Evolutionary conservation across 2,329 filamentous ascomycete genomes (phyloP).

Genomic region (Claviceps humidiphila): DNA sequence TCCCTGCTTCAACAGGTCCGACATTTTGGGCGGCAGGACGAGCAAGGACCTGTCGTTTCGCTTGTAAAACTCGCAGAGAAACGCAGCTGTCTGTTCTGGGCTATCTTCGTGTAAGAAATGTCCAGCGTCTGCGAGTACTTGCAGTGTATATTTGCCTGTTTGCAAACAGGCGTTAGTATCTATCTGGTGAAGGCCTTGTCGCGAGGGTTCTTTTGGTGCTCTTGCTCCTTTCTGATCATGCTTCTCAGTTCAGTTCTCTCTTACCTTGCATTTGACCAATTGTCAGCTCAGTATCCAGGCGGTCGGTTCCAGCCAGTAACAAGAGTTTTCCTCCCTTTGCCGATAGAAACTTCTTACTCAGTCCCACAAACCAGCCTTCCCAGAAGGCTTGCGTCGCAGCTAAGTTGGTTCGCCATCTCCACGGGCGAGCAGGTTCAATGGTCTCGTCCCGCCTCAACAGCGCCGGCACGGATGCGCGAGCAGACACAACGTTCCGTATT

Average conservation of each 20-base stretch:
- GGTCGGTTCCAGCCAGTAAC: slow-evolving; percentile 76
- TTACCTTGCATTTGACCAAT: slow-evolving; percentile 94
- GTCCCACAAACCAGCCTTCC: slow-evolving; percentile 82
- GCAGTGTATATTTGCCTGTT: slow-evolving; percentile 79
- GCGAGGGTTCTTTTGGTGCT: neutral
- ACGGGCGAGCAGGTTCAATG: slow-evolving; percentile 32
- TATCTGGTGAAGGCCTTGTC: slow-evolving; percentile 5
- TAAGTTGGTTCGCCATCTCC: slow-evolving; percentile 80
- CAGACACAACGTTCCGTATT: slow-evolving; percentile 70
- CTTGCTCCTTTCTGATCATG: neutral
- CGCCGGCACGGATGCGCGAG: slow-evolving; percentile 74
- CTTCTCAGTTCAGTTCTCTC: neutral
- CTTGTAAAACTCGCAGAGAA: slow-evolving; percentile 81
- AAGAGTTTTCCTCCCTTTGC: slow-evolving; percentile 75
- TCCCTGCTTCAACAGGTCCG: slow-evolving; percentile 52
- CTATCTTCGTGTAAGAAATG: slow-evolving; percentile 96
- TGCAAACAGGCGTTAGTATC: no score
- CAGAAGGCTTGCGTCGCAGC: slow-evolving; percentile 77
- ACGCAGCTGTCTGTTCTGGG: slow-evolving; percentile 74
- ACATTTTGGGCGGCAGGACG: slow-evolving; percentile 85
- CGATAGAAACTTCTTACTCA: slow-evolving; percentile 77
- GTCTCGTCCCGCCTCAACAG: slow-evolving; percentile 44
- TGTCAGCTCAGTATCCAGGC: slow-evolving; percentile 80
- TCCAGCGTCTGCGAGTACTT: slow-evolving; percentile 87
- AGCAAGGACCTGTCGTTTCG: slow-evolving; percentile 77